These are phyloP conservation scores for Fusarium sp. DNA, from an alignment of 2,329 filamentous ascomycete species.

Conservation along the genomic window DNA sequence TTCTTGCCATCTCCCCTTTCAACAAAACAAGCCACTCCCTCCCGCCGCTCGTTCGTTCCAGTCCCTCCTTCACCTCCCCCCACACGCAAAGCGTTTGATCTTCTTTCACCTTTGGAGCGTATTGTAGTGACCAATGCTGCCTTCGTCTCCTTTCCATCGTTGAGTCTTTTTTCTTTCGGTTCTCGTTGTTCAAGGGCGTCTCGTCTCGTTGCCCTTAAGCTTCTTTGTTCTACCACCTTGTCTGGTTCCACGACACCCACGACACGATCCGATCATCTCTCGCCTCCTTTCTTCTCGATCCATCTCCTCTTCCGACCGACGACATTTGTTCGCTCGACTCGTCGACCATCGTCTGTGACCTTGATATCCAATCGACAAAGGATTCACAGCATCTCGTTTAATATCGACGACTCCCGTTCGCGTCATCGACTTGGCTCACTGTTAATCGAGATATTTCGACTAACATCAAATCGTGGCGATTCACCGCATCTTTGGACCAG, in stretches of 20 bases:
- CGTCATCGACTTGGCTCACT: neutral
- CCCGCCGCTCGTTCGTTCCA: conserved; percentile 53
- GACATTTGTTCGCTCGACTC: conserved; percentile 15
- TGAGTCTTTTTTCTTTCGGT: conserved; percentile 28
- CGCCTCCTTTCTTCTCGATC: neutral
- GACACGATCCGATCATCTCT: conserved; percentile 16
- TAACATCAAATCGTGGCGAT: neutral
- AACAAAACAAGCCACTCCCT: conserved; percentile 56
- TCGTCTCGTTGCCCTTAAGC: conserved; percentile 15
- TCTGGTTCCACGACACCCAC: conserved; percentile 31
- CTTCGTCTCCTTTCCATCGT: conserved; percentile 35
- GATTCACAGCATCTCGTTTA: neutral
- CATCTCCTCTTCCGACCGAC: conserved; percentile 20
- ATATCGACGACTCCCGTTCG: conserved; percentile 20
- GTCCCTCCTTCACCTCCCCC: conserved; percentile 52
- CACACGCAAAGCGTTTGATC: conserved; percentile 45
- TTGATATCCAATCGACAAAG: conserved; percentile 6
- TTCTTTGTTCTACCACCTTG: conserved; percentile 33
- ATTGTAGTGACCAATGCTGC: conserved; percentile 34
- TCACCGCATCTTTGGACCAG: conserved; percentile 4
- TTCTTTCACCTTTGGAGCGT: conserved; percentile 32
- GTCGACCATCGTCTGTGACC: conserved; percentile 10
- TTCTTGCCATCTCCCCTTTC: conserved; percentile 51
- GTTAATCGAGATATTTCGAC: conserved; percentile 12
- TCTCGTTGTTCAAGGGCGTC: conserved; percentile 24